phyloP scores from a whole-genome alignment of 129 eudicot genomes.

The Flaveria robusta region DNA sequence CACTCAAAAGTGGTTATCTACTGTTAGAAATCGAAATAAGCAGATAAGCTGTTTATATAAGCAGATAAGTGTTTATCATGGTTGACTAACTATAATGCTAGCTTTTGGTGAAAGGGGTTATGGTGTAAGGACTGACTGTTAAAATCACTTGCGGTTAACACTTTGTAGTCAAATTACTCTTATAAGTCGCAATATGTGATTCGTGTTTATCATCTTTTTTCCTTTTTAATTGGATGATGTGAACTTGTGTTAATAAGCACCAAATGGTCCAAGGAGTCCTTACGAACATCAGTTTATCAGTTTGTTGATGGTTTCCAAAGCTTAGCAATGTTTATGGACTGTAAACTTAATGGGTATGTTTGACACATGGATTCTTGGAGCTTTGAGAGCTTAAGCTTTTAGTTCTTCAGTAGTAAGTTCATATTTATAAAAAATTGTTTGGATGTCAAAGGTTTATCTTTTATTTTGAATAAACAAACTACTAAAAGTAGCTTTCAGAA shows the following conservation, averaged over 20 bases:
- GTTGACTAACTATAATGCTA: neutral
- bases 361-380: neutral
- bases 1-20: neutral
- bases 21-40: neutral
- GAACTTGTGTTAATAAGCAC: neutral
- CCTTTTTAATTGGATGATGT: neutral
- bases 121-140: neutral
- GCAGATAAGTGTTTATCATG: neutral
- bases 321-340: constrained; percentile 1
- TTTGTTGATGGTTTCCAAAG: neutral
- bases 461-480: neutral
- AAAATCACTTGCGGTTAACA: neutral
- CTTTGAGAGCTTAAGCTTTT: neutral
- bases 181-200: neutral
- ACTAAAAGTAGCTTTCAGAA: too few species aligned
- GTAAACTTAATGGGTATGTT: neutral
- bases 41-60: neutral
- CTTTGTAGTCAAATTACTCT: constrained; percentile 6
- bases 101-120: neutral
- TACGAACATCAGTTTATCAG: neutral
- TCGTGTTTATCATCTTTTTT: constrained; percentile 6
- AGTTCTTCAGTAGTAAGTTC: neutral
- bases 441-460: neutral
- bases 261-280: too few species aligned
- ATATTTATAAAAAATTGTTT: neutral